Conservation (phyloP, 2,329 filamentous ascomycete genomes). For the Nigrospora sphaerica region DNA sequence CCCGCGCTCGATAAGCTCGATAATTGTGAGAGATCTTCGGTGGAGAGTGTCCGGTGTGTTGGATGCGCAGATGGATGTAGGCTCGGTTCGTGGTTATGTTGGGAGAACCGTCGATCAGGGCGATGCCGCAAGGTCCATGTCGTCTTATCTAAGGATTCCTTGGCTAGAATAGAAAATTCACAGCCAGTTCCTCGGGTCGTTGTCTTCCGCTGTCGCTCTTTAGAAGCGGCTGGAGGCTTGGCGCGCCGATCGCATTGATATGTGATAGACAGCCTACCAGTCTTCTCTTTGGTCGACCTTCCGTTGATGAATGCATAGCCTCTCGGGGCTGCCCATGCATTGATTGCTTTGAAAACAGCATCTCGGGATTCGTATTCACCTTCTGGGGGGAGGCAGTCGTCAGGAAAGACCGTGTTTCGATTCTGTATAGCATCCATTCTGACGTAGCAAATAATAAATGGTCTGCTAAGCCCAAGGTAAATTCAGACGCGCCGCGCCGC, state of each 20-base stretch:
- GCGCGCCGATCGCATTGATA: slow-evolving; percentile 1
- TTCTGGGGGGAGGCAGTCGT: slow-evolving; percentile 6
- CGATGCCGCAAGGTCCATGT: slow-evolving; percentile 4
- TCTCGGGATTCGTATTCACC: slow-evolving; percentile 1
- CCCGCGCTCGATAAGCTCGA: slow-evolving; percentile 5
- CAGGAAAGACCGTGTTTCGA: slow-evolving; percentile 1
- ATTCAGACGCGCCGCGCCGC: neutral
- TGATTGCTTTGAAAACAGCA: slow-evolving; percentile 3
- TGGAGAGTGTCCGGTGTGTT: neutral
- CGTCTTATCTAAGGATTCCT: slow-evolving; percentile 5
- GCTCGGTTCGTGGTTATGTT: slow-evolving; percentile 5
- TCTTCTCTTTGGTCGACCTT: slow-evolving; percentile 4
- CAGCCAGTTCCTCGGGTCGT: slow-evolving; percentile 4
- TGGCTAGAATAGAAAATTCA: slow-evolving; percentile 7
- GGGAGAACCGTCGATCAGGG: slow-evolving; percentile 2
- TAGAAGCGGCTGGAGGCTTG: slow-evolving; percentile 1
- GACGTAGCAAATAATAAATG: slow-evolving; percentile 6
- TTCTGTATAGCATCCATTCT: neutral
- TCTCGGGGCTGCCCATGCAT: slow-evolving; percentile 4
- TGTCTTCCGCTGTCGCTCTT: slow-evolving; percentile 5
- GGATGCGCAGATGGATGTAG: slow-evolving; percentile 1
- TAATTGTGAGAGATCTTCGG: slow-evolving; percentile 1
- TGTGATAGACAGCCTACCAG: neutral
- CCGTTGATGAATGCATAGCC: slow-evolving; percentile 7
- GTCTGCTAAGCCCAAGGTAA: neutral